These are phyloP conservation scores for Chaetomiaceae sp. DNA, from an alignment of 2,329 filamentous ascomycete species.

Conservation along the genomic window DNA sequence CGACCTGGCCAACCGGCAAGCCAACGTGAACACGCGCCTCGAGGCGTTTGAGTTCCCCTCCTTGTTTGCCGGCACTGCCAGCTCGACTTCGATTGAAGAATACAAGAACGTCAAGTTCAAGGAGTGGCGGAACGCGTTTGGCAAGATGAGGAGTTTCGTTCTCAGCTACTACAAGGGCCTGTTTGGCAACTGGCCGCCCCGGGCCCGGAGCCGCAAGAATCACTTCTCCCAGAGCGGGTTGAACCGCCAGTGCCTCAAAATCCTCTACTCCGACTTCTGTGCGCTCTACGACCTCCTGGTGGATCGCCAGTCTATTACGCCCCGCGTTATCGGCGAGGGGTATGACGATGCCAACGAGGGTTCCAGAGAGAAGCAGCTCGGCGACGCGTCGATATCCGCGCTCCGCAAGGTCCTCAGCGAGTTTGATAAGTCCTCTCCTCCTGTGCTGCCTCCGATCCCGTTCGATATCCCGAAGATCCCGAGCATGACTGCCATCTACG, in stretches of 20 bases:
- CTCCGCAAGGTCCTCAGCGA: slow-evolving; percentile 76
- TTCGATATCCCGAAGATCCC: slow-evolving; percentile 82
- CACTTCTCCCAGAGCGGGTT: slow-evolving; percentile 78
- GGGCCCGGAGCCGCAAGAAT: slow-evolving; percentile 87
- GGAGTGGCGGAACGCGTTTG: slow-evolving; percentile 71
- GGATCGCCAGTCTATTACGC: slow-evolving; percentile 71
- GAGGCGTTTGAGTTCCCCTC: slow-evolving; percentile 87
- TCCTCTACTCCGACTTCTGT: slow-evolving; percentile 80
- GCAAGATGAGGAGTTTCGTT: slow-evolving; percentile 66
- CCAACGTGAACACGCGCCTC: slow-evolving; percentile 65
- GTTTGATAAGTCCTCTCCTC: slow-evolving; percentile 82
- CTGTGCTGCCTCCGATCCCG: slow-evolving; percentile 83
- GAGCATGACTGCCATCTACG: slow-evolving; percentile 57
- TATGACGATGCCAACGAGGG: slow-evolving; percentile 50
- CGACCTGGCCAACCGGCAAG: slow-evolving; percentile 68
- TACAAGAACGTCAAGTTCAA: slow-evolving; percentile 77
- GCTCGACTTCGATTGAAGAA: slow-evolving; percentile 70
- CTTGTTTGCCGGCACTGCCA: slow-evolving; percentile 80
- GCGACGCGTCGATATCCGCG: slow-evolving; percentile 59
- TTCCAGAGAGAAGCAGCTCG: slow-evolving; percentile 16
- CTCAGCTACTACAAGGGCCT: slow-evolving; percentile 58
- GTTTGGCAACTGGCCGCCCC: slow-evolving; percentile 76
- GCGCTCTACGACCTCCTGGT: slow-evolving; percentile 83
- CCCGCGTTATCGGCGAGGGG: slow-evolving; percentile 65
- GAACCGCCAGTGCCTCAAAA: slow-evolving; percentile 74